These are phyloP conservation scores for Aspergillus steynii DNA, from an alignment of 495 filamentous ascomycete genomes.

Conservation along the genomic window DNA sequence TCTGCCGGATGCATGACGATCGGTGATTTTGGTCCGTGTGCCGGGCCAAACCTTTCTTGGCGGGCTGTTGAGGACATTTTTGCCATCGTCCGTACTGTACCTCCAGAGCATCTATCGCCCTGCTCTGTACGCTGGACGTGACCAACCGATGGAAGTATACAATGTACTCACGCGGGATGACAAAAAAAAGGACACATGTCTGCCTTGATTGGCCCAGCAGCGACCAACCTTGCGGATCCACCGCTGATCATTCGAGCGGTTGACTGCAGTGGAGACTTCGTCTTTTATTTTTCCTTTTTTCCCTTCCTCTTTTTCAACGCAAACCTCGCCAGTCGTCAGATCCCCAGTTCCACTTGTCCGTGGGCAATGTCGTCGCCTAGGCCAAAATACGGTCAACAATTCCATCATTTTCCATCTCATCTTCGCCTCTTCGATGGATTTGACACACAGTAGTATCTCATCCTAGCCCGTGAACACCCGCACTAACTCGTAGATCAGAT, in stretches of 20 bases:
- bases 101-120: background rate
- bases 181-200: background rate
- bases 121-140: too few relatives aligned
- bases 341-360: slow-evolving; percentile 1
- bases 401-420: background rate
- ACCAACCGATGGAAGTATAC: too few relatives aligned
- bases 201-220: slow-evolving; percentile 14
- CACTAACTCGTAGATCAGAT: background rate
- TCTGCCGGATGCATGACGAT: slow-evolving; percentile 16
- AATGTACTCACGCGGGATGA: background rate
- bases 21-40: slow-evolving; percentile 10
- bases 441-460: background rate
- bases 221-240: slow-evolving; percentile 11
- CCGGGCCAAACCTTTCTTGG: background rate
- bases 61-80: background rate
- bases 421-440: background rate
- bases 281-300: slow-evolving; percentile 7
- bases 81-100: background rate
- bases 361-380: too few relatives aligned
- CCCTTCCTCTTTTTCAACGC: background rate
- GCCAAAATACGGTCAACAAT: background rate
- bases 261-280: slow-evolving; percentile 16
- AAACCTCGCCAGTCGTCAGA: slow-evolving; percentile 1
- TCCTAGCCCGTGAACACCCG: background rate
- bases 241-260: slow-evolving; percentile 22